A percentile compares a stretch with the other conserved stretches of the same genome.
Conservation (phyloP, 768 basidiomycete genomes). For the Suillus subalutaceus region DNA sequence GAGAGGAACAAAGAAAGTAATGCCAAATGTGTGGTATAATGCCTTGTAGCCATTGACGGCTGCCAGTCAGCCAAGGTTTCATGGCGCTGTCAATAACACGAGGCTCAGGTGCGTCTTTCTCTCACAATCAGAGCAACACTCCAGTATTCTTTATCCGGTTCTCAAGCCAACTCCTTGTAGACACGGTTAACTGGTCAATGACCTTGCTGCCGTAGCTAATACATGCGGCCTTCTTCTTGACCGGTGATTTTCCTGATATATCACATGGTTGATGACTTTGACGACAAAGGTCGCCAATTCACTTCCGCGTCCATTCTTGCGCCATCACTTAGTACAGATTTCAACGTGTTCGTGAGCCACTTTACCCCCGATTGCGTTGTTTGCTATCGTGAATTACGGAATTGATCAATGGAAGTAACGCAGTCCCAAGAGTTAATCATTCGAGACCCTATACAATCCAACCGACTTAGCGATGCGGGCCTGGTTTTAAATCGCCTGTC, state of each 20-base stretch:
- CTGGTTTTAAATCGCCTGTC: slow-evolving; percentile 35
- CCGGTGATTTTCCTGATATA: slow-evolving; percentile 40
- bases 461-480: slow-evolving; percentile 24
- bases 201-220: slow-evolving; percentile 14
- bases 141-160: slow-evolving; percentile 24
- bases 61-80: slow-evolving; percentile 37
- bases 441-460: slow-evolving; percentile 25
- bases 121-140: slow-evolving; percentile 22
- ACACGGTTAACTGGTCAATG: slow-evolving; percentile 18
- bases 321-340: slow-evolving; percentile 20
- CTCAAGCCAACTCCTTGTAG: slow-evolving; percentile 26
- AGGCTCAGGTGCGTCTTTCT: slow-evolving; percentile 33
- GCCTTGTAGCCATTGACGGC: slow-evolving; percentile 32
- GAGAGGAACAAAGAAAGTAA: slow-evolving; percentile 28
- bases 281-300: slow-evolving; percentile 15
- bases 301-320: slow-evolving; percentile 32
- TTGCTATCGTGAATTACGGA: slow-evolving; percentile 30
- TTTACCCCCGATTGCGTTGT: slow-evolving; percentile 25
- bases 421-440: slow-evolving; percentile 31
- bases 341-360: slow-evolving; percentile 37
- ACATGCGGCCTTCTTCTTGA: slow-evolving; percentile 8
- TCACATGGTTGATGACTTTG: slow-evolving; percentile 19
- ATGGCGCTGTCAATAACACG: slow-evolving; percentile 33
- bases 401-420: slow-evolving; percentile 37
- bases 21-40: slow-evolving; percentile 29